These are phyloP conservation scores for Nigrospora osmanthi DNA, from an alignment of 2,329 filamentous ascomycete species.

Conservation along the genomic window DNA sequence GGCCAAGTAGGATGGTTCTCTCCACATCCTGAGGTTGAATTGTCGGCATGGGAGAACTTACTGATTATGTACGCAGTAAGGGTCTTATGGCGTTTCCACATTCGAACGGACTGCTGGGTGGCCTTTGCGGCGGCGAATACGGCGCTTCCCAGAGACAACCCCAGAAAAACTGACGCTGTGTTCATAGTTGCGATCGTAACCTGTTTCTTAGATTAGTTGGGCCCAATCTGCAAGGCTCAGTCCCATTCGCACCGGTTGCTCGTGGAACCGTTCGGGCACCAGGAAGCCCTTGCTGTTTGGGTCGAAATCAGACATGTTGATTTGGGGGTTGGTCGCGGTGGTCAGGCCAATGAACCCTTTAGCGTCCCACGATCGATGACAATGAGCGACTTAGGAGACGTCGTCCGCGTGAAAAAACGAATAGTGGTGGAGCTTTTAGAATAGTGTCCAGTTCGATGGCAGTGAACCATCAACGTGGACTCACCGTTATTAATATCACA, in stretches of 20 bases:
- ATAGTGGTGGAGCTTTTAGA: no score
- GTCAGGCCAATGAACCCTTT: no score
- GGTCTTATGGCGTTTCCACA: slow-evolving; percentile 13
- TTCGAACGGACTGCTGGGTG: slow-evolving; percentile 16
- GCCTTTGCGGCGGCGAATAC: slow-evolving; percentile 17
- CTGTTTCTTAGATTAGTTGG: not conserved
- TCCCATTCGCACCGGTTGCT: not conserved
- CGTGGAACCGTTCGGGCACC: slow-evolving; percentile 1
- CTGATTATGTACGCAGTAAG: slow-evolving; percentile 17
- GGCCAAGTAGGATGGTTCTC: no score
- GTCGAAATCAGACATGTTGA: slow-evolving; percentile 1
- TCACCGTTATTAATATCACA: no score
- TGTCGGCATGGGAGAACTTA: not conserved
- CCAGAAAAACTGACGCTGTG: slow-evolving; percentile 20
- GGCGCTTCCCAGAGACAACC: slow-evolving; percentile 20
- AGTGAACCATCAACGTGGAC: no score
- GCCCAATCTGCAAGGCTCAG: not conserved
- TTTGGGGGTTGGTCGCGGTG: not conserved
- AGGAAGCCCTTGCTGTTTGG: slow-evolving; percentile 1
- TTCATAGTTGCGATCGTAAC: slow-evolving; percentile 9
- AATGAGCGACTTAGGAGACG: no score
- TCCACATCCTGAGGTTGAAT: no score
- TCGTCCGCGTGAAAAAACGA: no score
- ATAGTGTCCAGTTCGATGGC: no score
- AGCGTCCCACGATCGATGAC: no score